Evolutionary conservation across 345 rosid species (phyloP).

Genomic region (Pistacia integerrima): DNA sequence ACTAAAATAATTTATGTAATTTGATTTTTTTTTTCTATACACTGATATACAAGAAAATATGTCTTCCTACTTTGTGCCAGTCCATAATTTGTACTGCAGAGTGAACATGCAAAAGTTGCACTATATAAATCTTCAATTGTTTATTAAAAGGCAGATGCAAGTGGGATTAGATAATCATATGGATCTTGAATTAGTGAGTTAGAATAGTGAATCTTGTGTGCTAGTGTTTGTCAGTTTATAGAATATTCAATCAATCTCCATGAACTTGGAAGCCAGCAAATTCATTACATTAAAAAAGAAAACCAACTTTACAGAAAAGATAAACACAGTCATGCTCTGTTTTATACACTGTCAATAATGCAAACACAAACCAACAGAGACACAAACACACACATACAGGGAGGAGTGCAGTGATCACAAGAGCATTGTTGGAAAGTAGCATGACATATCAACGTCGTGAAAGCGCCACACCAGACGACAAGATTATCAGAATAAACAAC

Average conservation of each 20-base stretch:
- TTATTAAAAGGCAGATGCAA: background rate
- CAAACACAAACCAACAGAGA: slow-evolving; percentile 13
- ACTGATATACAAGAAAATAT: background rate
- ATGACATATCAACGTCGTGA: slow-evolving; percentile 42
- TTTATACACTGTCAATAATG: background rate
- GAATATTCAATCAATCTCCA: background rate
- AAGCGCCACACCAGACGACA: slow-evolving; percentile 54
- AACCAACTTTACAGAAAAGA: background rate
- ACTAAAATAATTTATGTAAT: background rate
- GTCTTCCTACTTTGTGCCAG: too few species aligned
- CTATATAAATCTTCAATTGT: background rate
- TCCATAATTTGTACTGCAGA: too few species aligned
- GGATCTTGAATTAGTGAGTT: too few species aligned
- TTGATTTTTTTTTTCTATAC: too few species aligned
- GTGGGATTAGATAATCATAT: too few species aligned
- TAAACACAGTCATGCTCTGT: background rate
- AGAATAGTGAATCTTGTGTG: background rate
- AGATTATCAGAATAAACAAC: slow-evolving; percentile 44
- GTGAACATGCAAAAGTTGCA: too few species aligned
- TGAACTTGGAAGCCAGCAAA: background rate
- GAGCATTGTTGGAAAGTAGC: background rate
- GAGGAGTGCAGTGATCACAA: background rate
- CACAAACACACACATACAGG: background rate
- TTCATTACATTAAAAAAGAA: background rate
- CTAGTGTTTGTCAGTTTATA: background rate